phyloP scores from a whole-genome alignment of 306 rosid genomes.

The Geum urbanum region DNA sequence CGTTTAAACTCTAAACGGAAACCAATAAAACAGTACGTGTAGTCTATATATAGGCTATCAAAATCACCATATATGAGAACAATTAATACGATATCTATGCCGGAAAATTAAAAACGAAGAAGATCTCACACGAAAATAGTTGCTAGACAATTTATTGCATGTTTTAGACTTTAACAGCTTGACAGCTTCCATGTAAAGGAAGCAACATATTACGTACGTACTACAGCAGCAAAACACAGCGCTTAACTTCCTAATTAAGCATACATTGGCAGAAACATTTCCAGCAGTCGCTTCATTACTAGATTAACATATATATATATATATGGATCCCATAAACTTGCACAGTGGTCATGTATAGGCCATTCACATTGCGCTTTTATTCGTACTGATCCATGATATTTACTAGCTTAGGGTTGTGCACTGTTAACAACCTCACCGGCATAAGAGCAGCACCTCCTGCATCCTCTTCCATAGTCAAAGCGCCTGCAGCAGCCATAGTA shows the following conservation, averaged over 20 bases:
- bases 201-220: not conserved
- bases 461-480: slow-evolving; percentile 16
- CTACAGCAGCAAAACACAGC: not conserved
- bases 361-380: not conserved
- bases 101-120: not conserved
- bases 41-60: no score
- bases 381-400: slow-evolving; percentile 10
- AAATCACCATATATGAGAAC: not conserved
- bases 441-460: slow-evolving; percentile 47
- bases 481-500: slow-evolving; percentile 42
- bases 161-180: not conserved
- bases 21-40: no score
- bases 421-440: slow-evolving; percentile 39
- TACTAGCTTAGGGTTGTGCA: slow-evolving; percentile 22
- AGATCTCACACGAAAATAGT: not conserved
- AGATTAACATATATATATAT: no score
- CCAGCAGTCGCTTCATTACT: not conserved
- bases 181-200: not conserved
- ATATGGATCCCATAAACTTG: not conserved
- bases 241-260: not conserved
- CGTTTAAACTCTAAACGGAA: no score
- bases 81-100: not conserved
- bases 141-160: not conserved
- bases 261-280: not conserved
- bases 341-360: not conserved